These are phyloP conservation scores for Penicillium vulpinum DNA, from an alignment of 2,329 filamentous ascomycete genomes.

Conservation along the genomic window DNA sequence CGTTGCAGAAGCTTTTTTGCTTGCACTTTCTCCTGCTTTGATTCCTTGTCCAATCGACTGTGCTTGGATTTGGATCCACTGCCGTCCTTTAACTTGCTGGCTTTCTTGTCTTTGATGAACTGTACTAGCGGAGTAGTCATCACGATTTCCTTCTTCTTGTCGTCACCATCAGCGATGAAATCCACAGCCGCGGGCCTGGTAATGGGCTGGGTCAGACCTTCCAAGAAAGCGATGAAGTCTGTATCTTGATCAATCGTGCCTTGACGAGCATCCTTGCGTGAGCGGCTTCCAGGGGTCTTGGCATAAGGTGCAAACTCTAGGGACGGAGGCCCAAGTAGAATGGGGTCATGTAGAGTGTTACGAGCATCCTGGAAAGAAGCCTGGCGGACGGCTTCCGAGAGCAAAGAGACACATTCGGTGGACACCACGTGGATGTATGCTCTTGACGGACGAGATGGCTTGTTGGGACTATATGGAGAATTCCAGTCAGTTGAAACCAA, in stretches of 20 bases:
- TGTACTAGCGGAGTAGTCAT: constrained; percentile 88
- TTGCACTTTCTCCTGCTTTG: constrained; percentile 43
- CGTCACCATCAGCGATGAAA: constrained; percentile 46
- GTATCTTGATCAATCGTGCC: constrained; percentile 96
- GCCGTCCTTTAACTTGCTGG: constrained; percentile 68
- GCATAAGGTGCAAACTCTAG: constrained; percentile 83
- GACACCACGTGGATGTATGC: constrained; percentile 81
- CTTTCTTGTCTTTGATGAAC: constrained; percentile 88
- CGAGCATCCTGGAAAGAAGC: constrained; percentile 78
- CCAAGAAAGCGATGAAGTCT: constrained; percentile 91
- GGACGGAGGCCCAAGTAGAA: constrained; percentile 73
- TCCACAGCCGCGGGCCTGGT: constrained; percentile 57
- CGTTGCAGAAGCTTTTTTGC: constrained; percentile 45
- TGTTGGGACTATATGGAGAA: constrained; percentile 63
- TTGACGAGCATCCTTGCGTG: constrained; percentile 77
- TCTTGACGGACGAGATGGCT: constrained; percentile 76
- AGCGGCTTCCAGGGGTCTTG: constrained; percentile 73
- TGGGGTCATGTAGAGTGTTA: constrained; percentile 69
- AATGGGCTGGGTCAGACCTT: constrained; percentile 75
- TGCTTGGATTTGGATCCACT: constrained; percentile 45
- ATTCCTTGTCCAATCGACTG: constrained; percentile 41
- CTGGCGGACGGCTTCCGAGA: constrained; percentile 70
- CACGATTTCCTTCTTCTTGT: constrained; percentile 61
- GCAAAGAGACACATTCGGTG: constrained; percentile 63
- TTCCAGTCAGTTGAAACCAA: not conserved